phyloP scores from a whole-genome alignment of 202 grass and related monocot genomes.

The Carex arenaria region DNA sequence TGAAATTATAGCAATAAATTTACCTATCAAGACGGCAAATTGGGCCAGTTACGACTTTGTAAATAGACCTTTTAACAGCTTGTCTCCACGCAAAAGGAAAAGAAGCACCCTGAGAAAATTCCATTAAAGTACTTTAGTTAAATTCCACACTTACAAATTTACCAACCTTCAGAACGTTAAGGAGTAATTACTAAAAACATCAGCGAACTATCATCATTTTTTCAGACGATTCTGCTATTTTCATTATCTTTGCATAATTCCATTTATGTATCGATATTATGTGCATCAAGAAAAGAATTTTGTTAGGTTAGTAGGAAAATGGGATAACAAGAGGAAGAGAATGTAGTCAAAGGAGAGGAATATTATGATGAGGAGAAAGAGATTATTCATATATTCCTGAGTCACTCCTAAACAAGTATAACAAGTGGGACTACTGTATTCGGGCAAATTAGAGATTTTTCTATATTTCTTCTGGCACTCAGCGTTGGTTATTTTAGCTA shows the following conservation, averaged over 20 bases:
- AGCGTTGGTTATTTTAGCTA: neutral
- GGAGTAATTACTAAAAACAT: neutral
- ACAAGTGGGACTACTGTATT: neutral
- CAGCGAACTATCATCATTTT: neutral
- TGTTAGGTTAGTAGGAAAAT: constrained; percentile 14
- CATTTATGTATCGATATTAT: neutral
- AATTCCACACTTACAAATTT: constrained; percentile 23
- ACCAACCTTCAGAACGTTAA: neutral
- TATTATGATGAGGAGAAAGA: neutral
- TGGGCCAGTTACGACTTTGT: constrained; percentile 65
- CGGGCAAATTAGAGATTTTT: neutral
- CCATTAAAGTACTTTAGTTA: constrained; percentile 30
- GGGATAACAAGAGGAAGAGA: neutral
- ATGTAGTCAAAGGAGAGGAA: neutral
- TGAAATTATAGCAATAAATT: neutral
- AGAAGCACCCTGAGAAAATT: constrained; percentile 78
- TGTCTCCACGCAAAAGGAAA: constrained; percentile 97
- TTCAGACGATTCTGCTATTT: neutral
- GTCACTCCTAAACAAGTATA: neutral
- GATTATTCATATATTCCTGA: neutral
- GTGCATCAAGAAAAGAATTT: neutral
- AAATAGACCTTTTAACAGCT: constrained; percentile 80
- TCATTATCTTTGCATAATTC: neutral
- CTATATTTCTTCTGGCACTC: neutral
- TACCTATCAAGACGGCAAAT: constrained; percentile 91